Conservation (phyloP, 2,329 filamentous ascomycete species). For the Gaeumannomyces sp. region DNA sequence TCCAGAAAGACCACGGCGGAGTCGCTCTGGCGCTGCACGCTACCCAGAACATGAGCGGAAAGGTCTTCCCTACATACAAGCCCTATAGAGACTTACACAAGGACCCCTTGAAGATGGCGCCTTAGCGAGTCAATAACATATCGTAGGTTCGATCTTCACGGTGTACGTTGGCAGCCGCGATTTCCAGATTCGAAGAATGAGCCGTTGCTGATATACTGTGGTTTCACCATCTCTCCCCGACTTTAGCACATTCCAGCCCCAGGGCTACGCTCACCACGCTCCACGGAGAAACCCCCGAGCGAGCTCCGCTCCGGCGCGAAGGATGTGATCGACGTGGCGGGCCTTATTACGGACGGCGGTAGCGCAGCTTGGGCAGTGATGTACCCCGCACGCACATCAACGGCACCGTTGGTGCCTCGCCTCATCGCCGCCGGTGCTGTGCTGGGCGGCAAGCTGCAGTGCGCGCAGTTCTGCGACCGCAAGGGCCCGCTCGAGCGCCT, state of each 20-base stretch:
- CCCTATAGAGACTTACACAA: conserved; percentile 25
- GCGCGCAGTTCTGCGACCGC: conserved; percentile 36
- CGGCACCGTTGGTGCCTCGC: conserved; percentile 39
- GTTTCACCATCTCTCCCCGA: too few relatives aligned
- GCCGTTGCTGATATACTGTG: conserved; percentile 17
- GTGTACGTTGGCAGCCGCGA: conserved; percentile 25
- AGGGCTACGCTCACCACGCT: conserved; percentile 5
- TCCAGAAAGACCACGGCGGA: neutral
- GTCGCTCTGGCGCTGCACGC: conserved; percentile 28
- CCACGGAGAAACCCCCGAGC: conserved; percentile 3
- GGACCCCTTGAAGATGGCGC: conserved; percentile 23
- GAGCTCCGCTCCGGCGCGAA: conserved; percentile 12
- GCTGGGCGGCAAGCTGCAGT: conserved; percentile 44
- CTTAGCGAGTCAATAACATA: conserved; percentile 20
- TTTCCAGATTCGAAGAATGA: conserved; percentile 24
- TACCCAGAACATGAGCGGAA: conserved; percentile 24
- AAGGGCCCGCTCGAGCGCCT: conserved; percentile 38
- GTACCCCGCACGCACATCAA: neutral
- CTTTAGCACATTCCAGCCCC: conserved; percentile 9
- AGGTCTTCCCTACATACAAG: conserved; percentile 27
- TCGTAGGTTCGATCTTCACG: conserved; percentile 6
- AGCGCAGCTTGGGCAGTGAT: neutral
- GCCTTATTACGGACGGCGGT: conserved; percentile 5
- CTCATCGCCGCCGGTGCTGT: conserved; percentile 48
- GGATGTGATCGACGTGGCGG: conserved; percentile 10